A percentile compares a stretch with the other conserved stretches of the same genome.
Conservation (phyloP, 768 basidiomycete genomes). For the Leucocoprinus birnbaumii region DNA sequence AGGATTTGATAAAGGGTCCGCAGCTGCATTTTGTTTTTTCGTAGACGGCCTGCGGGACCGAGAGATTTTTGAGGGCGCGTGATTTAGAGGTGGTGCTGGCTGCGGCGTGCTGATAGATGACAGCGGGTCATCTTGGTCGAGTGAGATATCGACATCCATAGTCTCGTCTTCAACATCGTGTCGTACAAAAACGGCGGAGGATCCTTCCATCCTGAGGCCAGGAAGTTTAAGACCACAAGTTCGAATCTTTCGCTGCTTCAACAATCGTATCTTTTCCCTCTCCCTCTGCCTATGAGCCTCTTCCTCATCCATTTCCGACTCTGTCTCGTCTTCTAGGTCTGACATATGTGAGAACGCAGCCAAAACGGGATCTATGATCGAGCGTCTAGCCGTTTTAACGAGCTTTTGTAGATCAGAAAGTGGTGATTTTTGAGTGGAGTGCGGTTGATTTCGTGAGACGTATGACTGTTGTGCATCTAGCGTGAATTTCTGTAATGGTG, state of each 20-base stretch:
- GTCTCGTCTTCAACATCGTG: constrained; percentile 60
- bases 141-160: constrained; percentile 53
- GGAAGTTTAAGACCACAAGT: constrained; percentile 30
- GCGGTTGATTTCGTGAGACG: constrained; percentile 32
- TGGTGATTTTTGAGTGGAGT: constrained; percentile 35
- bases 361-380: constrained; percentile 50
- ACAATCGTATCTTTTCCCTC: constrained; percentile 49
- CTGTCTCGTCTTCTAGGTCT: constrained; percentile 34
- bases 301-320: constrained; percentile 27
- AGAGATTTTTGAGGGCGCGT: background rate
- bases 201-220: constrained; percentile 18
- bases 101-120: background rate
- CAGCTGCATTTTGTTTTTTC: background rate
- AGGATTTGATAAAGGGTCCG: background rate
- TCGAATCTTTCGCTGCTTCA: constrained; percentile 50
- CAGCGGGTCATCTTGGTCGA: constrained; percentile 24
- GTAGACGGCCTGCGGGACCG: background rate
- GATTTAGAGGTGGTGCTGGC: background rate
- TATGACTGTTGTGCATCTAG: constrained; percentile 31
- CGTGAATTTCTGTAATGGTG: constrained; percentile 47
- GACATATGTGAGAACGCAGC: constrained; percentile 28
- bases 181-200: constrained; percentile 48
- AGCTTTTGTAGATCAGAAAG: constrained; percentile 56
- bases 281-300: constrained; percentile 39
- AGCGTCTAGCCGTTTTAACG: constrained; percentile 48